Percentiles rank a stretch among this genome's conserved stretches.
phyloP scores from a whole-genome alignment of 2,329 filamentous ascomycete genomes.

The Exophiala alcalophila region DNA sequence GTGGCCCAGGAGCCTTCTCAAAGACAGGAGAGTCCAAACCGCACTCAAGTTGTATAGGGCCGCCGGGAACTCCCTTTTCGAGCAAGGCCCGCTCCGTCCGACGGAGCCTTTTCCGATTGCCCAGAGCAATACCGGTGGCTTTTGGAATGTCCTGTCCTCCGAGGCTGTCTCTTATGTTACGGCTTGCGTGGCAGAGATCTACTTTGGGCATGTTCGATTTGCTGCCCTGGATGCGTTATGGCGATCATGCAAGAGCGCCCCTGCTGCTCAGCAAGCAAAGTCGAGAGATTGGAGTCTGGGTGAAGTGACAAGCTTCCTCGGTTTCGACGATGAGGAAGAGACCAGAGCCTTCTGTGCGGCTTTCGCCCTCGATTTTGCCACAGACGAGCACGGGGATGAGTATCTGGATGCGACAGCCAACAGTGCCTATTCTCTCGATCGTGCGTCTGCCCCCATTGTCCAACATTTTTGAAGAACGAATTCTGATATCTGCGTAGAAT shows the following conservation, averaged over 20 bases:
- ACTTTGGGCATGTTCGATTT: conserved; percentile 58
- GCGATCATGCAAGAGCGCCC: conserved; percentile 50
- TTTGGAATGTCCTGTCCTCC: conserved; percentile 57
- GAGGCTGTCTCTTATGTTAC: conserved; percentile 58
- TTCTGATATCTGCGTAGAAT: conserved; percentile 27
- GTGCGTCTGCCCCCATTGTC: conserved; percentile 36
- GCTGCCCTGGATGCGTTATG: conserved; percentile 55
- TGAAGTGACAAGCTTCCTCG: conserved; percentile 51
- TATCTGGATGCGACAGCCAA: conserved; percentile 52
- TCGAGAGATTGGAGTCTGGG: conserved; percentile 57
- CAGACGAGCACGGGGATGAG: conserved; percentile 44
- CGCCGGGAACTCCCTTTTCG: conserved; percentile 52
- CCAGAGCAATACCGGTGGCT: conserved; percentile 56
- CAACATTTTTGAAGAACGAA: conserved; percentile 31
- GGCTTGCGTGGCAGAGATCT: conserved; percentile 62
- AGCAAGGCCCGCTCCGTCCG: conserved; percentile 51
- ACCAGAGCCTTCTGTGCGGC: conserved; percentile 53
- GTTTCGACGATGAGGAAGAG: conserved; percentile 56
- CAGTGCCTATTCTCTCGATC: conserved; percentile 47
- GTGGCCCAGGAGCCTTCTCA: conserved; percentile 51
- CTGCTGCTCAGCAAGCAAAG: conserved; percentile 47
- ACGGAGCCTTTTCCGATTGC: conserved; percentile 52
- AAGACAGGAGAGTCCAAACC: conserved; percentile 53
- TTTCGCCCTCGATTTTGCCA: conserved; percentile 52
- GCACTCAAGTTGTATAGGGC: conserved; percentile 58